Evolutionary conservation across 1,139 yeast species (phyloP).

Genomic region (Kodamaea sp.): DNA sequence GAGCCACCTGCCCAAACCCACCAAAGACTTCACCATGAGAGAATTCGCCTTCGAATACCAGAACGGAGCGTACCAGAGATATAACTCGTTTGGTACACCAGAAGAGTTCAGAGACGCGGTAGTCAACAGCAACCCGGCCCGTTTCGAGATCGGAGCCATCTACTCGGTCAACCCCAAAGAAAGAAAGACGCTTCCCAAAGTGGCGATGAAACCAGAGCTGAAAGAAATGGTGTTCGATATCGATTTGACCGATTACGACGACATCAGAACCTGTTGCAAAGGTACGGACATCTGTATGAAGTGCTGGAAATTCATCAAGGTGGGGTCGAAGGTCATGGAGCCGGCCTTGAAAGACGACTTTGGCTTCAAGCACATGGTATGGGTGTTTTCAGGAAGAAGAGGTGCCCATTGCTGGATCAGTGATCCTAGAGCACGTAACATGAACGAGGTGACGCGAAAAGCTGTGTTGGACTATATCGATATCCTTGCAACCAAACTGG

Average conservation of each 20-base stretch:
- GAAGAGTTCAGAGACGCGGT: slow-evolving; percentile 81
- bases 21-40: slow-evolving; percentile 76
- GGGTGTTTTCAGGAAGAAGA: slow-evolving; percentile 99
- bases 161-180: slow-evolving; percentile 85
- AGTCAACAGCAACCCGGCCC: slow-evolving; percentile 72
- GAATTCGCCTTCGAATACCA: slow-evolving; percentile 92
- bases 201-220: slow-evolving; percentile 74
- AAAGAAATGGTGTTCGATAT: slow-evolving; percentile 95
- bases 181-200: slow-evolving; percentile 75
- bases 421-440: slow-evolving; percentile 73
- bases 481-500: slow-evolving; percentile 58
- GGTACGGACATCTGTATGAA: slow-evolving; percentile 82
- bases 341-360: slow-evolving; percentile 78
- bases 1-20: slow-evolving; percentile 75
- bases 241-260: slow-evolving; percentile 96
- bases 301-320: slow-evolving; percentile 94
- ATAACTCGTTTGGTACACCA: slow-evolving; percentile 67
- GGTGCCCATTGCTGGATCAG: slow-evolving; percentile 99
- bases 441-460: slow-evolving; percentile 73
- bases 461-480: slow-evolving; percentile 84
- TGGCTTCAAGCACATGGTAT: slow-evolving; percentile 80
- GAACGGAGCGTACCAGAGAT: slow-evolving; percentile 86
- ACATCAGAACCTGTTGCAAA: slow-evolving; percentile 87
- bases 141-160: slow-evolving; percentile 95
- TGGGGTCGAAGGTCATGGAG: slow-evolving; percentile 78